phyloP scores from a whole-genome alignment of 2,329 filamentous ascomycete genomes.

The Fusarium globosum region DNA sequence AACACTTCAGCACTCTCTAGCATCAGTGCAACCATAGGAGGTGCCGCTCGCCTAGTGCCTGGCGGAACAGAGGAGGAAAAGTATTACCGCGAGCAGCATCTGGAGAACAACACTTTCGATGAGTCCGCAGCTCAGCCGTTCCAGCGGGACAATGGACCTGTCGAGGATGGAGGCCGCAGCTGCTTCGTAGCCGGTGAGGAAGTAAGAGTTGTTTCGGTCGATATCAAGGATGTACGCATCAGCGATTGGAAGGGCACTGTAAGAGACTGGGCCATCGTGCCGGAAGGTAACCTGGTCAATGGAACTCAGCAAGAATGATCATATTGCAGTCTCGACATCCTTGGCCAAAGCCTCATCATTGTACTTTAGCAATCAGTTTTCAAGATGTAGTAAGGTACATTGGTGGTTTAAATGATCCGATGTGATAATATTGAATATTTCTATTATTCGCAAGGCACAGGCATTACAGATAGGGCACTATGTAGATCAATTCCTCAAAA shows the following conservation, averaged over 20 bases:
- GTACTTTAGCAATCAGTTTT: background rate
- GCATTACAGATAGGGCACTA: background rate
- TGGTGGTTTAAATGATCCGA: background rate
- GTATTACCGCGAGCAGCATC: constrained; percentile 84
- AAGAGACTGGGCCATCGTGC: constrained; percentile 74
- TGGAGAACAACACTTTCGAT: constrained; percentile 92
- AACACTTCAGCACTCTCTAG: constrained; percentile 89
- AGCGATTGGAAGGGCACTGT: constrained; percentile 97
- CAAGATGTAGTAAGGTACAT: background rate
- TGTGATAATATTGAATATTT: background rate
- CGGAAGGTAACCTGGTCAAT: constrained; percentile 54
- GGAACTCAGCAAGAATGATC: constrained; percentile 48
- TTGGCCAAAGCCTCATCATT: constrained; percentile 11
- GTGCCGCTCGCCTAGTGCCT: constrained; percentile 79
- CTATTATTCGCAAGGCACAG: background rate
- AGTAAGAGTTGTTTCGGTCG: constrained; percentile 87
- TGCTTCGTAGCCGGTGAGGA: constrained; percentile 84
- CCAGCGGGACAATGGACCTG: constrained; percentile 52
- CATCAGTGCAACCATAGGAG: constrained; percentile 94
- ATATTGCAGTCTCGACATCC: background rate
- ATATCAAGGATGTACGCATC: constrained; percentile 85
- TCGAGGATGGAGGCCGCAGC: constrained; percentile 65
- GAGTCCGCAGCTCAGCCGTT: constrained; percentile 56
- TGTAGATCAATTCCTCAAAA: constrained; percentile 13
- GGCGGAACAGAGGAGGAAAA: constrained; percentile 82